A percentile compares a stretch with the other conserved stretches of the same genome.
These are phyloP conservation scores for Strigomonas culicis DNA, from an alignment of 208 protist species.

Conservation along the genomic window DNA sequence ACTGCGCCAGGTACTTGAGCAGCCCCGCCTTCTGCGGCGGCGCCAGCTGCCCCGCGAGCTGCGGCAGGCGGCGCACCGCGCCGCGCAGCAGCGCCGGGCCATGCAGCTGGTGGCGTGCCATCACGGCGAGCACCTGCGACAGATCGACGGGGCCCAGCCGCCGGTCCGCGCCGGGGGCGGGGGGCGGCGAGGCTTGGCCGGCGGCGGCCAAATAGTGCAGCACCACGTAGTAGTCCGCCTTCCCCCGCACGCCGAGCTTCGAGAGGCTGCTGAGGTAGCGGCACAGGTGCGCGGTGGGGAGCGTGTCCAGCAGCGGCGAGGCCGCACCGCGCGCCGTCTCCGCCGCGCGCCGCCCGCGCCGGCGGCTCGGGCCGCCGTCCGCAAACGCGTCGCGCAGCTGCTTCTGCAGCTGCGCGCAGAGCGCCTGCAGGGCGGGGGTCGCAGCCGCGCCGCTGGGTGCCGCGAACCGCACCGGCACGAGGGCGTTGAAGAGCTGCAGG, in stretches of 20 bases:
- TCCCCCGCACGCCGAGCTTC: constrained; percentile 35
- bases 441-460: too few species aligned
- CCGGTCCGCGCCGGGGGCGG: constrained; percentile 12
- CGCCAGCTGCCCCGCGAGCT: constrained; percentile 19
- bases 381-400: constrained; percentile 6
- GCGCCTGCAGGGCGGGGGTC: constrained; percentile 2
- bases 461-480: too few species aligned
- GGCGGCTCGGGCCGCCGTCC: too few species aligned
- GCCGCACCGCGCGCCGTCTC: too few species aligned
- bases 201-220: constrained; percentile 16
- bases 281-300: constrained; percentile 36
- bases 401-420: constrained; percentile 11
- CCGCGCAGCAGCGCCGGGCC: constrained; percentile 23
- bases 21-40: constrained; percentile 31
- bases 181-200: neutral
- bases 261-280: constrained; percentile 60
- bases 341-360: too few species aligned
- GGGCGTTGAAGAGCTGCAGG: too few species aligned
- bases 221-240: constrained; percentile 34
- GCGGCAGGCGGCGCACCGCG: constrained; percentile 26
- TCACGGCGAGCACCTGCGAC: constrained; percentile 37
- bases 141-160: constrained; percentile 38
- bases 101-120: constrained; percentile 54
- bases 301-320: neutral
- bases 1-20: constrained; percentile 54